Conservation (phyloP, 129 eudicot species). For the Helianthus tuberosus region DNA sequence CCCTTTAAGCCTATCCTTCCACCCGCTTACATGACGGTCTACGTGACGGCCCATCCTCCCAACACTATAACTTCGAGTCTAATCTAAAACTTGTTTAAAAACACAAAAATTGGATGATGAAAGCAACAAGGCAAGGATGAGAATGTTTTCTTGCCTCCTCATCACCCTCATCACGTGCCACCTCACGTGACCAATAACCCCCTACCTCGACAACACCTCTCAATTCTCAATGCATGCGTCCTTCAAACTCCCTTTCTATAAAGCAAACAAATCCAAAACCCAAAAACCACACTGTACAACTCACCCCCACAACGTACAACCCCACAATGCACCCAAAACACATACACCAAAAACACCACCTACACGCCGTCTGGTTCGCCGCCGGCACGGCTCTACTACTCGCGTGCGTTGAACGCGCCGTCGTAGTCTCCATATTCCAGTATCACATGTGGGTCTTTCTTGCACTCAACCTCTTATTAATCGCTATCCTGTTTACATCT, state of each 20-base stretch:
- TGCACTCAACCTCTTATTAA: conserved; percentile 60
- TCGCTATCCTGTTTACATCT: conserved; percentile 78
- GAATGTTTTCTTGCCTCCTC: conserved; percentile 49
- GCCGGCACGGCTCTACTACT: conserved; percentile 58
- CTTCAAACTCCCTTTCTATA: conserved; percentile 24
- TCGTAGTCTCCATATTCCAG: conserved; percentile 52
- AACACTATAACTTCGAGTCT: no score
- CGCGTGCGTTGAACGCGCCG: conserved; percentile 72
- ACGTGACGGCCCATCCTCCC: no score
- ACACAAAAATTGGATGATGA: neutral
- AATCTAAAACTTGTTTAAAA: neutral
- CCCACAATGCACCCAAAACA: conserved; percentile 32
- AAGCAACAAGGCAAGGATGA: conserved; percentile 33
- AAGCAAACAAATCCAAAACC: conserved; percentile 9
- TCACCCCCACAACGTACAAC: neutral
- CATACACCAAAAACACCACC: conserved; percentile 44
- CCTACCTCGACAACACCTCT: conserved; percentile 23
- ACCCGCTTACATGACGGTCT: no score
- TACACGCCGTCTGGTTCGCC: conserved; percentile 67
- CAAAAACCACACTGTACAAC: no score
- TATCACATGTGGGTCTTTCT: conserved; percentile 67
- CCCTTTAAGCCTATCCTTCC: no score
- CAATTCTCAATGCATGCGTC: conserved; percentile 37
- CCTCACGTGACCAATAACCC: conserved; percentile 34
- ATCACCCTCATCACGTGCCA: conserved; percentile 39